Evolutionary conservation across 176 grass and related monocot genomes (phyloP), one percentile per base, ranked within the genome.

Genomic region (Hordeum marinum): DNA sequence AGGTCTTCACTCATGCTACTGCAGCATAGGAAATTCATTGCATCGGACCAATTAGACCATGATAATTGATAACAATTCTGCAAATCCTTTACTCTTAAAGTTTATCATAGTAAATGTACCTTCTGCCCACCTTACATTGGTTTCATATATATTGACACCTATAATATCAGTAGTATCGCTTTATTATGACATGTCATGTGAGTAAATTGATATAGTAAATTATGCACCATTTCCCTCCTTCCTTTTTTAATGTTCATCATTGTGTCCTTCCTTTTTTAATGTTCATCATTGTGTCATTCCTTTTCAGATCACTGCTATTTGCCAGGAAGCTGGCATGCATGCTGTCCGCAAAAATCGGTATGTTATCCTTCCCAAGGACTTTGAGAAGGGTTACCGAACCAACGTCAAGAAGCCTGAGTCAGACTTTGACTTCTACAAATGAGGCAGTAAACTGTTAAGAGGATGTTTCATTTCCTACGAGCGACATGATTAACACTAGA

Each of bases 281-380:
- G 13, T 46, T 80, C 39, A n/a, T n/a, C n/a, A 21, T 66, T 48
- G 25, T 4, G 60, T 17, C 62, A 21, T 64, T 79, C 18, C 17
- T 29, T 48, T 80, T 75, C 72, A 75, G 72, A 75, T 75, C 43
- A 31, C 72, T 9, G 72, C 72, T 50, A 75, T 75, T 75, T 99
- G 96, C 72, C 96, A 99, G 70, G 96, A 99, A 90, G 96, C 96
- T 3, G 96, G 96, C 9, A 99, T 99, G 96, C 96, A 99, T 75
- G 96, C 96, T 26, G 96, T 99, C 45, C 90, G 93, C 42, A 99
- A 99, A 83, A 99, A 99, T 77, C 78, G 96, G 11, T 99, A 99
- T 35, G 93, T 98, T 24, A 99, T 99, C 66, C 96, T 99, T 14
- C 96, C 91, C 55, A 99, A 99, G 86, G 96, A 99, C 82, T 96